Base-by-base conservation (phyloP, 2,329 filamentous ascomycete genomes). In the Pseudogymnoascus sp. region DNA sequence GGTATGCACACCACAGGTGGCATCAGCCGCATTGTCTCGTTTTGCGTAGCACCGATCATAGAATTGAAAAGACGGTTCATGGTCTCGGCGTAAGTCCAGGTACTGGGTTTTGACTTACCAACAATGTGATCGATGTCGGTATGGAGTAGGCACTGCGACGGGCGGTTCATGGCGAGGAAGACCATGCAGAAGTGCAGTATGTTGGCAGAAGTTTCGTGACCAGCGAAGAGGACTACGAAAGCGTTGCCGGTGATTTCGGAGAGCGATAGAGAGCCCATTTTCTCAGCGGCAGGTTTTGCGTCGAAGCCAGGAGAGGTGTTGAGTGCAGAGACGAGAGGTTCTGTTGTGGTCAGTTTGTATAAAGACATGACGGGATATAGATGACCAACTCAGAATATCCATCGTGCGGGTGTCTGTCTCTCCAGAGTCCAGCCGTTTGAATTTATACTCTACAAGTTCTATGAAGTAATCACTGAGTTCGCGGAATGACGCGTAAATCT, bases 1-100 rank as follows among this genome's bases (percentile, higher is more conserved):
- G 82, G 82, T 38, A 86, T 84, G 61, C 78, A 78, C 62, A 81
- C 72, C 26, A 84, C 78, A 0, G 82, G 81, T 1, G 81, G 80
- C 14, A 84, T 73, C 13, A 85, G 69, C 31, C 83, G 79, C 16
- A 86, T 75, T 60, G 81, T 78, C 71, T 86, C 83, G 65, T 83
- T 82, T 76, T 67, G 21, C 5, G 64, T 62, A 1, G 69, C 69
- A 3, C 69, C 69, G 3, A 70, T 65, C 65, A 71, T 69, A 38
- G 64, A 65, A 53, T 71, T 70, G 38, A 67, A 71, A 2, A 72
- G 53, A n/a, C 63, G 44, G 13, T 66, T 64, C 65, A 72, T 69
- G 33, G 69, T 67, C 8, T 26, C 61, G 7, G 63, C 21, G 29
- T 72, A 72, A 4, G 63, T 62, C 64, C 65, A 70, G 24, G 66